These are phyloP conservation scores for Pterocarpus macrocarpus DNA, from an alignment of 306 rosid species.

Conservation along the genomic window DNA sequence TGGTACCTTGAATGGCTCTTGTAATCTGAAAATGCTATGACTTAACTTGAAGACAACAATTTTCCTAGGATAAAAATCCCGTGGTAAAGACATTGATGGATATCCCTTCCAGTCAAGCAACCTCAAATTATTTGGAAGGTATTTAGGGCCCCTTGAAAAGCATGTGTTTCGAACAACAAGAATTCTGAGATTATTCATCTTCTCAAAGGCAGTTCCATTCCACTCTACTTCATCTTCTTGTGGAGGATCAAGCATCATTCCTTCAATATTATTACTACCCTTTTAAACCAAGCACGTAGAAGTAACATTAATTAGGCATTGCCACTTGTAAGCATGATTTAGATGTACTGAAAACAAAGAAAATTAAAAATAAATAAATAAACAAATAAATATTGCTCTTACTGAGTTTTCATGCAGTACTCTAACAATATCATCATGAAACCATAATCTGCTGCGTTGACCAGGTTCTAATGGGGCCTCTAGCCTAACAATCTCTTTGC, in stretches of 20 bases:
- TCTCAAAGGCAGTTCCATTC: not conserved
- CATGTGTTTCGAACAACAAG: not conserved
- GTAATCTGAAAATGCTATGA: not conserved
- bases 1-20: not conserved
- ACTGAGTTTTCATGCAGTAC: not conserved
- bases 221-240: not conserved
- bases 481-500: not conserved
- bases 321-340: not conserved
- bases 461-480: not conserved
- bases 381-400: not conserved
- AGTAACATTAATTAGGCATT: not conserved
- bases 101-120: slow-evolving; percentile 14
- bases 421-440: not conserved
- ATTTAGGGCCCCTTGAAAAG: not conserved
- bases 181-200: slow-evolving; percentile 14
- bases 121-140: not conserved
- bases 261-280: not conserved
- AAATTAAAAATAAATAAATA: too few species aligned
- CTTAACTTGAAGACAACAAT: not conserved
- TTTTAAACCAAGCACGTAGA: not conserved
- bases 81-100: not conserved
- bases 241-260: not conserved
- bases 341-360: too few species aligned
- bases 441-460: not conserved
- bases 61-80: not conserved